Evolutionary conservation across 176 grass and related monocot species (phyloP), one percentile per base, ranked within the genome.

Genomic region (Canna indica): DNA sequence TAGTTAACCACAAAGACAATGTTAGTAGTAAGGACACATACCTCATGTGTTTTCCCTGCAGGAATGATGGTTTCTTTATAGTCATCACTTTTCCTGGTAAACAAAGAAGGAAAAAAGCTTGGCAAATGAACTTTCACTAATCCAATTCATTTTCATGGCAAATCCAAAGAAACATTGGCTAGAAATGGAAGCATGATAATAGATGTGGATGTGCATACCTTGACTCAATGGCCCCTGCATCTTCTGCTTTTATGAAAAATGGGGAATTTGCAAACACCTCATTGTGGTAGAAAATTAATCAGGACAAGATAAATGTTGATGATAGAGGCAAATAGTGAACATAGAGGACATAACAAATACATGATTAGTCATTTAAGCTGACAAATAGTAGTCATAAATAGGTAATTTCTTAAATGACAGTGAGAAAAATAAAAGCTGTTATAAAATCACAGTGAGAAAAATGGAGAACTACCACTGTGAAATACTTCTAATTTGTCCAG

Each of bases 1-100:
- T 26, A 28, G 17, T 31, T 27, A 74, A 32, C 35, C 22, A 39
- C 63, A 66, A 38, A 31, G 10, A 45, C 24, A 45, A 47, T 33
- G n/a, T 7, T 24, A 33, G 22, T 3, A 5, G 64, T 32, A 74
- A 74, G 30, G 50, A 82, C 3, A 74, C 58, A 15, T 86, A 99
- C 95, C 90, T 99, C 95, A 41, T 93, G 90, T 74, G 80, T 90
- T 82, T 99, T 99, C 75, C 95, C 87, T 76, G 90, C 83, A 68
- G 90, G 80, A 88, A 99, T 86, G 76, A 77, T 81, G 38, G 61
- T 80, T 84, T 99, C 95, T 82, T 82, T 90, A 66, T 82, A 94
- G 36, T 90, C 90, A 29, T 94, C 95, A 16, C 25, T 87, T 45
- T 85, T 96, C 79, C 88, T 99, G 76, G 47, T 47, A 78, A 81